Conservation (phyloP, 495 filamentous ascomycete genomes). For the Symbiotaphrina buchneri region DNA sequence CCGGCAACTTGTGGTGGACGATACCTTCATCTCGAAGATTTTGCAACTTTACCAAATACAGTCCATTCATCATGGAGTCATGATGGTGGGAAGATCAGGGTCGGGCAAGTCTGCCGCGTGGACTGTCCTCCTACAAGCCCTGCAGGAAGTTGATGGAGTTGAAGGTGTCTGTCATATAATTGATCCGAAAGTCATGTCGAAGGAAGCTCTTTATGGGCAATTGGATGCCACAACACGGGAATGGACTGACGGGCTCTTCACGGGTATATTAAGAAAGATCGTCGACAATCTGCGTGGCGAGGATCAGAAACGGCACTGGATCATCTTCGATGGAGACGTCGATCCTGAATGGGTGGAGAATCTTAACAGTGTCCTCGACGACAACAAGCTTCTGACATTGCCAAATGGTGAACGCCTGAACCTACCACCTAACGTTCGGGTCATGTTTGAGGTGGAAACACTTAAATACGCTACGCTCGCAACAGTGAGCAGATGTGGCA, state of each 20-base stretch:
- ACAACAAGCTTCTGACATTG: constrained; percentile 91
- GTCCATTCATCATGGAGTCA: constrained; percentile 92
- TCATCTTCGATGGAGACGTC: constrained; percentile 96
- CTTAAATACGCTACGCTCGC: constrained; percentile 93
- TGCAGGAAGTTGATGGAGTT: constrained; percentile 73
- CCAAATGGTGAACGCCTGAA: constrained; percentile 96
- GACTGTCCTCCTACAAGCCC: constrained; percentile 80
- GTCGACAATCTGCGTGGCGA: constrained; percentile 97
- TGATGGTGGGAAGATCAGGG: constrained; percentile 97
- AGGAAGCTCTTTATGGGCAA: constrained; percentile 86
- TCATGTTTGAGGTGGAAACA: constrained; percentile 99
- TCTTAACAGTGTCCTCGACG: constrained; percentile 94
- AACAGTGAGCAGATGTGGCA: constrained; percentile 95
- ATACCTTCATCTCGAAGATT: constrained; percentile 91
- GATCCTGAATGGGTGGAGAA: constrained; percentile 99
- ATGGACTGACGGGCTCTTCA: constrained; percentile 97
- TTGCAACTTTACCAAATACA: constrained; percentile 96
- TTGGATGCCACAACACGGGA: constrained; percentile 91
- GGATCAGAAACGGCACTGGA: constrained; percentile 93
- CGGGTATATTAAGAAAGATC: constrained; percentile 91
- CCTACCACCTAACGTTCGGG: constrained; percentile 80
- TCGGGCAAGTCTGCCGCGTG: constrained; percentile 89
- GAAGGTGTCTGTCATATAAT: constrained; percentile 96
- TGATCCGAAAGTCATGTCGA: constrained; percentile 99
- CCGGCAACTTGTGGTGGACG: constrained; percentile 66